Evolutionary conservation across 306 rosid genomes (phyloP).

Genomic region (Acacia crassicarpa): DNA sequence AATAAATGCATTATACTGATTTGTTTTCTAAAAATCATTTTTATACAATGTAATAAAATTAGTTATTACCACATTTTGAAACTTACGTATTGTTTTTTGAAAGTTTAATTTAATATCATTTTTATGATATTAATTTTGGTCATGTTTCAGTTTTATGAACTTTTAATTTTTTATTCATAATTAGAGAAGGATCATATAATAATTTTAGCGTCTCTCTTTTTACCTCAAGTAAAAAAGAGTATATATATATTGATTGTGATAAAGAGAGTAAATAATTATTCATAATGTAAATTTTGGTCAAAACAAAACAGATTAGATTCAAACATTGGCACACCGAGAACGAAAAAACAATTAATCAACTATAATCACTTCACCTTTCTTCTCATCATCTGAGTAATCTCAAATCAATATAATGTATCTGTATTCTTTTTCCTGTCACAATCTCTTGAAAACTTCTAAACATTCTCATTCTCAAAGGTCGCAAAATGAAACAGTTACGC

Average conservation of each 20-base stretch:
- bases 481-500: slow-evolving; percentile 20
- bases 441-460: not conserved
- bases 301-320: not conserved
- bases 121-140: not conserved
- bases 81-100: too few species aligned
- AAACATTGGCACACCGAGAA: not conserved
- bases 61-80: too few species aligned
- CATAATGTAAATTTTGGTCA: not conserved
- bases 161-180: not conserved
- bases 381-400: not conserved
- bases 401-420: not conserved
- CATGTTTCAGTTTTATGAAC: not conserved
- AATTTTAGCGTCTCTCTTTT: too few species aligned
- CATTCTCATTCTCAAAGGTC: not conserved
- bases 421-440: not conserved
- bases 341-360: not conserved
- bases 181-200: not conserved
- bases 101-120: too few species aligned
- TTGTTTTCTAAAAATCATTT: too few species aligned
- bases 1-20: too few species aligned
- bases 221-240: too few species aligned
- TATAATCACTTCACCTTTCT: not conserved
- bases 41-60: too few species aligned
- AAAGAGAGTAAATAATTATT: not conserved
- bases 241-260: too few species aligned